Base-by-base conservation (phyloP, 1,284 basidiomycete species). In the Ceratobasidium sp. region DNA sequence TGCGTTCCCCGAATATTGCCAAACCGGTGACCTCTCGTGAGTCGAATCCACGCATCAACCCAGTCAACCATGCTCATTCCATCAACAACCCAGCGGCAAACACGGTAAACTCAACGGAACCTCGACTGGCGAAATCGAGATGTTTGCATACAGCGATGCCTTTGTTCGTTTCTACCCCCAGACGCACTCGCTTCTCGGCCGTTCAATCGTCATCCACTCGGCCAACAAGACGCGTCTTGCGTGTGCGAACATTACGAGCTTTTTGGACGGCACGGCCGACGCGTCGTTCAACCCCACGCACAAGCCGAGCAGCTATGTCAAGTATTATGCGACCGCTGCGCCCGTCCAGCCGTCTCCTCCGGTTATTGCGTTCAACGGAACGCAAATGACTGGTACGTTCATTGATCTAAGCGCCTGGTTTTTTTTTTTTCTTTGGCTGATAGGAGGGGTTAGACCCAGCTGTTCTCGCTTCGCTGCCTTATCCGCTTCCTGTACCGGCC, bases 171-270 rank as follows among this genome's bases (percentile, higher is more conserved):
- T 79, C 65, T 79, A 76, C 76, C 77, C 79, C 19, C 69, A 79
- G 66, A 63, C 75, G 13, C 78, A 79, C 75, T 78, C 77, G 16
- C 68, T 80, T 11, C 76, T 80, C 14, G 79, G 79, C 14, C 78
- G 79, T 9, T 78, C 77, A 58, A 69, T 80, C 41, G 79, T 80
- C 11, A 77, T 80, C 41, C 77, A 79, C 49, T 69, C 76, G 14
- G 48, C 74, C 41, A 77, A 79, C 71, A 76, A 77, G 54, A 79
- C 75, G 11, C 75, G 78, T 1, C 51, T 79, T 37, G 78, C 78
- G 7, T 79, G 79, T 66, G 79, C 78, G 31, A 79, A 80, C 75
- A 79, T 80, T 63, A 80, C 77, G 29, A 78, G 77, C 2, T 56
- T 62, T 13, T 51, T 79, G 34, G 79, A 80, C 66, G 79, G 78